A percentile compares a stretch with the other conserved stretches of the same genome.
phyloP scores from a whole-genome alignment of 2,329 filamentous ascomycete genomes.

The Fusarium vanettenii region DNA sequence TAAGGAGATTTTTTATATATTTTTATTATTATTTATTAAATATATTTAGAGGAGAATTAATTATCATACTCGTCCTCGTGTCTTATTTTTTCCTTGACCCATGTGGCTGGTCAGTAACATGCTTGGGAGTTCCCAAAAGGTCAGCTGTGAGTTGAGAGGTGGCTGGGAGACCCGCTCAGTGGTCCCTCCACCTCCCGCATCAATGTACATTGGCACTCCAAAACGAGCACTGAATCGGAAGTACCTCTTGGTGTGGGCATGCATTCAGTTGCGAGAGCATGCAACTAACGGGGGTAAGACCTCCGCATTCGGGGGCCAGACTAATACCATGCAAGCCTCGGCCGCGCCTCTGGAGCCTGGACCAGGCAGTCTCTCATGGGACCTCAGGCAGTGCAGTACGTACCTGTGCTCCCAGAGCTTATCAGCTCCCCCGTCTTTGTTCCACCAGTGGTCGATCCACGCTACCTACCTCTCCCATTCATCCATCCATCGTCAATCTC shows the following conservation, averaged over 20 bases:
- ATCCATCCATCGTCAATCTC: conserved; percentile 9
- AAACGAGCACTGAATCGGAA: neutral
- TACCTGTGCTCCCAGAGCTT: conserved; percentile 31
- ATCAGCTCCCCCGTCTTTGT: conserved; percentile 33
- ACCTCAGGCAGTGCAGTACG: conserved; percentile 1
- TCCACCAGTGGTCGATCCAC: conserved; percentile 17
- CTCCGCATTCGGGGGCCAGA: conserved; percentile 20
- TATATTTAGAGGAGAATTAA: no score
- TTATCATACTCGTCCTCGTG: no score
- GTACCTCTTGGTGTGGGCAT: neutral
- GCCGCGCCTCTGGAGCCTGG: neutral
- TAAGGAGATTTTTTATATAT: no score
- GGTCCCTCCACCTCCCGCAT: conserved; percentile 9
- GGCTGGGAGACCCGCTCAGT: conserved; percentile 16
- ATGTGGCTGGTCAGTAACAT: neutral
- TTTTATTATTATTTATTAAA: no score
- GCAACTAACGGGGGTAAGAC: conserved; percentile 11
- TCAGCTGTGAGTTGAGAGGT: neutral
- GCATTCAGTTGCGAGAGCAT: conserved; percentile 6
- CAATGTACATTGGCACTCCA: conserved; percentile 8
- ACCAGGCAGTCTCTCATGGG: neutral
- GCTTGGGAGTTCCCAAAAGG: neutral
- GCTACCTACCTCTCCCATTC: neutral
- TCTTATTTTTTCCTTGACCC: no score
- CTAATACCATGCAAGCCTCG: conserved; percentile 4